Base-by-base conservation (phyloP, 495 filamentous ascomycete species). In the Apiosordaria backusii region DNA sequence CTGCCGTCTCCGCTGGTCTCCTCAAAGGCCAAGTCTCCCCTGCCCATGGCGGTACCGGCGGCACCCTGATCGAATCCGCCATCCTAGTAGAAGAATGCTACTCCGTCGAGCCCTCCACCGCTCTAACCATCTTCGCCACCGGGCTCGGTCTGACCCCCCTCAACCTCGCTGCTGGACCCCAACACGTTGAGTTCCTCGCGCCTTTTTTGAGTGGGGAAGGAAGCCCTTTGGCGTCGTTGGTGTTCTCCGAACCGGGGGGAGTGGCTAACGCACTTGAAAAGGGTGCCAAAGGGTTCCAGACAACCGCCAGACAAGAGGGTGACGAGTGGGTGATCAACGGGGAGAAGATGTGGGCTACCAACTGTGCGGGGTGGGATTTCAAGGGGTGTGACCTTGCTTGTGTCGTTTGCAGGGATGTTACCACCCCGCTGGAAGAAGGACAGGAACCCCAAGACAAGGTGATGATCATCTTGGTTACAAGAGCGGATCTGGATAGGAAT, bases 311-410 rank as follows among this genome's bases (percentile, higher is more conserved):
- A 21, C 69, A 70, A n/a, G 82, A 85, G 22, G 82, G 82, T 13
- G 78, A 84, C 29, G 78, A 84, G 52, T 85, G 81, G 81, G 71
- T 86, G 21, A 73, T 86, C 26, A 82, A 82, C 70, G 84, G 84
- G n/a, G 82, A 85, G 60, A 86, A 85, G 78, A 80, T 82, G 63
- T 86, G 83, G 82, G 82, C 83, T 35, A 83, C 82, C n/a, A 86
- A 85, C 65, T 77, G 74, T 62, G 78, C 77, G 3, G 84, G 83
- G 23, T 86, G 83, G 82, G 83, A 85, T 62, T 75, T 76, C 61
- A 70, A 74, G 63, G 84, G 84, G 9, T 80, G 81, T n/a, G 82
- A 83, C 23, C 72, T 87, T 4, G 78, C 79, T 57, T 85, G 83
- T 65, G 79, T 85, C 7, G 82, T 85, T 15, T 86, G 83, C 68